Percentiles rank a stretch among this genome's conserved stretches.
Evolutionary conservation across 2,329 filamentous ascomycete genomes (phyloP).

Genomic region (Scleromitrula shiraiana): DNA sequence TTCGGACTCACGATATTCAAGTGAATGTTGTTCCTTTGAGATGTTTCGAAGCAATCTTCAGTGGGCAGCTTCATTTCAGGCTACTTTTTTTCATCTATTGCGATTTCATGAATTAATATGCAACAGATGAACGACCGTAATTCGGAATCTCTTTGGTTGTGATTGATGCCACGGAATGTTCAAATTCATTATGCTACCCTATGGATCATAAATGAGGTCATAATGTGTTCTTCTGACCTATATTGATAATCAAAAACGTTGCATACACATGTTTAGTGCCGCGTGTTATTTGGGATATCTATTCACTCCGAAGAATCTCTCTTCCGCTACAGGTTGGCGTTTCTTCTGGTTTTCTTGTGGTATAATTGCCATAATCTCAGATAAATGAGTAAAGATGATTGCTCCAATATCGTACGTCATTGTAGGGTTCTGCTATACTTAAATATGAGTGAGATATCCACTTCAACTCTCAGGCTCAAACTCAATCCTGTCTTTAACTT

Average conservation of each 20-base stretch:
- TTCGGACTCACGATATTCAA: neutral
- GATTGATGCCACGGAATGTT: neutral
- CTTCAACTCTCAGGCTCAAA: no score
- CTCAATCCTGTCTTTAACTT: no score
- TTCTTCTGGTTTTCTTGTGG: no score
- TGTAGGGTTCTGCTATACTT: no score
- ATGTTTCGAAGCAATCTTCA: neutral
- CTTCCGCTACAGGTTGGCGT: no score
- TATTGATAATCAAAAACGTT: neutral
- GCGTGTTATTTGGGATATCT: neutral
- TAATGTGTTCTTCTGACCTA: conserved; percentile 10
- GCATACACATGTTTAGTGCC: neutral
- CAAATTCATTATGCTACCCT: neutral
- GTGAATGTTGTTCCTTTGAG: neutral
- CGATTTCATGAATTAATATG: neutral
- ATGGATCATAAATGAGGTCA: neutral
- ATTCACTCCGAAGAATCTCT: neutral
- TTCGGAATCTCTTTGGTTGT: neutral
- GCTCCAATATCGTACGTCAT: no score
- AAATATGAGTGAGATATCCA: no score
- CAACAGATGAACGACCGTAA: conserved; percentile 5
- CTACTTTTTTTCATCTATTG: no score
- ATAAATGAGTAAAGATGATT: no score
- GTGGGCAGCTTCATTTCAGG: no score
- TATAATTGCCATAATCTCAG: no score